Evolutionary conservation across 768 basidiomycete genomes (phyloP).

Genomic region (Leccinum rimulosum): DNA sequence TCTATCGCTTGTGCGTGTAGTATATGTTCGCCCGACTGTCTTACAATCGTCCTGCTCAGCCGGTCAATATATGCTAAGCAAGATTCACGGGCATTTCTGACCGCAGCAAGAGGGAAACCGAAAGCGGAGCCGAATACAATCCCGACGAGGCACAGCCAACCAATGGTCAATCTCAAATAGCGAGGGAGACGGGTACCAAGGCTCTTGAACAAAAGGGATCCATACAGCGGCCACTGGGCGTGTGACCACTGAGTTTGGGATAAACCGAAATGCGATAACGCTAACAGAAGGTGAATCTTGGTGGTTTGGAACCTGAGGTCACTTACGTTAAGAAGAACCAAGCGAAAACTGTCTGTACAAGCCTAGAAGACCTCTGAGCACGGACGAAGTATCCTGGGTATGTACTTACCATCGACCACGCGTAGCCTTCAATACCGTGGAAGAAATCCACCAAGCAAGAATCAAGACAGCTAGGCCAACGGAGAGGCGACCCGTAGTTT

Average conservation of each 20-base stretch:
- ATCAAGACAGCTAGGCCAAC: slow-evolving; percentile 56
- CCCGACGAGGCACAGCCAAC: slow-evolving; percentile 74
- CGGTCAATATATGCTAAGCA: slow-evolving; percentile 13
- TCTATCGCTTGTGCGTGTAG: too few relatives aligned
- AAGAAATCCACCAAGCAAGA: slow-evolving; percentile 83
- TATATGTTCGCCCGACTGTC: too few relatives aligned
- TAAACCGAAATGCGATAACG: slow-evolving; percentile 81
- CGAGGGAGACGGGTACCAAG: slow-evolving; percentile 63
- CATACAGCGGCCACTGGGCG: slow-evolving; percentile 72
- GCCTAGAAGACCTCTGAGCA: slow-evolving; percentile 41
- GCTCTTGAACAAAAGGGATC: slow-evolving; percentile 60
- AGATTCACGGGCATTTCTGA: slow-evolving; percentile 29
- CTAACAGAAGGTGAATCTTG: slow-evolving; percentile 29
- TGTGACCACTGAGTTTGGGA: slow-evolving; percentile 68
- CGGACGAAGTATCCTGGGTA: not conserved
- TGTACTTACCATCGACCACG: slow-evolving; percentile 66
- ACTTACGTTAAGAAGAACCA: slow-evolving; percentile 79
- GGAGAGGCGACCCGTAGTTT: slow-evolving; percentile 41
- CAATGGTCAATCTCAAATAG: slow-evolving; percentile 54
- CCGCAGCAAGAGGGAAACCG: slow-evolving; percentile 63
- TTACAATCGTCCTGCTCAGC: slow-evolving; percentile 42
- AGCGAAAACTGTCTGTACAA: slow-evolving; percentile 77
- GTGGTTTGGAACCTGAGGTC: slow-evolving; percentile 1
- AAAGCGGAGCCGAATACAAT: slow-evolving; percentile 87
- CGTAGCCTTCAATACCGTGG: slow-evolving; percentile 65